Evolutionary conservation across 2,329 filamentous ascomycete species (phyloP), one percentile per base, ranked within the genome.

Genomic region (Aspergillaceae sp.): DNA sequence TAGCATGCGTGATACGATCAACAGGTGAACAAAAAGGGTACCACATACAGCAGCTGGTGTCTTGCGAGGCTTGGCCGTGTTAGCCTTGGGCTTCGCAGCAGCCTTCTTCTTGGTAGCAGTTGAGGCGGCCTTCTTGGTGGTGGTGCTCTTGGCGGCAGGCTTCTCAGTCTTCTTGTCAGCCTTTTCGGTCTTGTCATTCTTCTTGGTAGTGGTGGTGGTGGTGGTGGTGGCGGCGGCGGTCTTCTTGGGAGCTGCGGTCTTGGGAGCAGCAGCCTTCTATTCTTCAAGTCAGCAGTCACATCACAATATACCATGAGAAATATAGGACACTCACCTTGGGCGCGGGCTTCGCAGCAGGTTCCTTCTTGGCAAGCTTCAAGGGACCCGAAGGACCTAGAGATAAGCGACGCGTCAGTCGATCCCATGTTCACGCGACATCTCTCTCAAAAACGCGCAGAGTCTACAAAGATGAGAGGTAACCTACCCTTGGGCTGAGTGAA

Each of bases 401-500:
- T 45, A 34, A 43, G 27, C 45, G 49, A 58, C 55, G 58, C 54
- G 62, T 68, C 51, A 67, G 61, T 50, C 40, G 44, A 44, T 48
- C 37, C 43, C 42, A 30, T 10, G 8, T 4, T 27, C 28, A 32
- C 29, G 29, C 11, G 11, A 40, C 11, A 4, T 29, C 40, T 19
- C 5, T 38, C 19, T 32, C 19, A 19, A 28, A 9, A 19, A 8
- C 36, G 36, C 4, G 8, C 36, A 38, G 36, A 26, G 26, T 26
- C 27, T 10, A 9, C 19, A 38, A 27, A 38, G 11, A 8, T 8
- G 11, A 7, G 27, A 19, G 19, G 27, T 41, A 30, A 75, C 80
- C 57, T 78, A 88, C 88, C 89, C 82, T 95, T 95, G 63, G 89
- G 90, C 68, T 91, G 88, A 63, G 83, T 78, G 66, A 95, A 95